A percentile compares a stretch with the other conserved stretches of the same genome.
Conservation (phyloP, 139 green algal genomes). For the Desmodesmus armatus region DNA sequence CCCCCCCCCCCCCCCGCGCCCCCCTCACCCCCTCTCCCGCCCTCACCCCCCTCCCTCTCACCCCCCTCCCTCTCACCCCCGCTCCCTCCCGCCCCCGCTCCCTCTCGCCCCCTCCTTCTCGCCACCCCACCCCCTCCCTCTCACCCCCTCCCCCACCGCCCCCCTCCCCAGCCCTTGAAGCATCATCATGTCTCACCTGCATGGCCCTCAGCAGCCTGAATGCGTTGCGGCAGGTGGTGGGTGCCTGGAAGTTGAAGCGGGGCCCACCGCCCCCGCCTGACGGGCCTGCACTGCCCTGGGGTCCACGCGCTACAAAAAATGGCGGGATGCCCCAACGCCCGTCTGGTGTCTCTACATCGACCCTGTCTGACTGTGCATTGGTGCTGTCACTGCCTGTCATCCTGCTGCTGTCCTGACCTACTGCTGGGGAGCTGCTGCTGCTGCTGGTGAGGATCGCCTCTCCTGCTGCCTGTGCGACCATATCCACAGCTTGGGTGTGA, state of each 20-base stretch:
- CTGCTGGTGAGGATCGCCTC: background rate
- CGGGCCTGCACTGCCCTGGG: background rate
- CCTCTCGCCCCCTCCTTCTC: no score
- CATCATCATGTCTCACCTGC: constrained; percentile 64
- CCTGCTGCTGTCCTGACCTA: background rate
- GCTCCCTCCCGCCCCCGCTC: no score
- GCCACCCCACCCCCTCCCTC: background rate
- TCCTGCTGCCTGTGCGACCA: constrained; percentile 3
- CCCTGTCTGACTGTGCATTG: no score
- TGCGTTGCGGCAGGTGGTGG: constrained; percentile 90
- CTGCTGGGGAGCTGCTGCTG: no score
- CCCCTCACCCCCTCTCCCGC: no score
- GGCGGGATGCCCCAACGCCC: constrained; percentile 81
- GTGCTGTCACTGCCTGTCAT: background rate
- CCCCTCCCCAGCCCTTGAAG: no score
- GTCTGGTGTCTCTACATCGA: background rate
- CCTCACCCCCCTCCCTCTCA: no score
- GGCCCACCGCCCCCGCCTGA: constrained; percentile 21
- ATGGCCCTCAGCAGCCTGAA: constrained; percentile 93
- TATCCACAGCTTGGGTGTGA: background rate
- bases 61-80: no score
- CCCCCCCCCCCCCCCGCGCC: no score
- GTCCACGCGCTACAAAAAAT: constrained; percentile 74
- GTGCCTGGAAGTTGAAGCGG: constrained; percentile 86
- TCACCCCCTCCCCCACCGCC: no score